phyloP scores from a whole-genome alignment of 345 rosid species.

The Camelina hispida region DNA sequence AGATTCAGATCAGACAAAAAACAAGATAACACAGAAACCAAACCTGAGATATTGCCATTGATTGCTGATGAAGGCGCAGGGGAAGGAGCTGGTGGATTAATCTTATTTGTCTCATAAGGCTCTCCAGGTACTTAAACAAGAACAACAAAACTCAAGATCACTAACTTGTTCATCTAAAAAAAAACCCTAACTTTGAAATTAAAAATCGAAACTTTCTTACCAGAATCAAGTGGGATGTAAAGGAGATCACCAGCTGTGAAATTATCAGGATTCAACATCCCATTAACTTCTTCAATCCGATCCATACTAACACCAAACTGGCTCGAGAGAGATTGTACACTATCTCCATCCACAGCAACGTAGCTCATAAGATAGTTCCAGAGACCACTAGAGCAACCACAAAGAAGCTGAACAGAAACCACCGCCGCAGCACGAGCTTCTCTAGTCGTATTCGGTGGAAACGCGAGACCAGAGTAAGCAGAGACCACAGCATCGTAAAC shows the following conservation, averaged over 20 bases:
- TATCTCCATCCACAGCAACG: conserved; percentile 74
- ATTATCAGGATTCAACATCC: conserved; percentile 77
- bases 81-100: conserved; percentile 56
- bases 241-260: conserved; percentile 75
- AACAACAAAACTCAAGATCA: neutral
- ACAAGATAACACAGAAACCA: conserved; percentile 7
- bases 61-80: conserved; percentile 64
- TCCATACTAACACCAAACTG: conserved; percentile 95
- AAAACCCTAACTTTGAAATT: neutral
- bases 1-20: conserved; percentile 17
- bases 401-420: conserved; percentile 77
- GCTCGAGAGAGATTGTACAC: conserved; percentile 83
- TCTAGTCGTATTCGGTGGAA: conserved; percentile 61
- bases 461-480: conserved; percentile 82
- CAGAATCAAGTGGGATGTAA: conserved; percentile 87
- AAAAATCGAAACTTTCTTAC: conserved; percentile 42
- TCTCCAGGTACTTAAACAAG: conserved; percentile 79
- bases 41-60: conserved; percentile 59
- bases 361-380: conserved; percentile 98
- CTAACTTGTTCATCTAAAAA: neutral
- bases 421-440: conserved; percentile 64
- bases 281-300: conserved; percentile 74
- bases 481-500: conserved; percentile 60
- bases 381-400: conserved; percentile 93
- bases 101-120: conserved; percentile 61